Evolutionary conservation across 768 basidiomycete genomes (phyloP).

Genomic region (Lentinula raphanica): DNA sequence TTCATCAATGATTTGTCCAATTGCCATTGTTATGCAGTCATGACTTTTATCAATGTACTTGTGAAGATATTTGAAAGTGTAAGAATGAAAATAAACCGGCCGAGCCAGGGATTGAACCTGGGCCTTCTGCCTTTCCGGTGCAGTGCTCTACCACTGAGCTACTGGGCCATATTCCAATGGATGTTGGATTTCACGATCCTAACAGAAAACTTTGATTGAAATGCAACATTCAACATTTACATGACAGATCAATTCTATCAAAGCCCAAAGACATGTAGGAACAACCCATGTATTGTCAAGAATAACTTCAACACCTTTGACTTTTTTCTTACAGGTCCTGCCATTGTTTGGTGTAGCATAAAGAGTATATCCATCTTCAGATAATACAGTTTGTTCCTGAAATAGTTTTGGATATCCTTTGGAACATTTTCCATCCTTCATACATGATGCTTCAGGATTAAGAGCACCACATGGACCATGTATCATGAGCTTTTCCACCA

Average conservation of each 20-base stretch:
- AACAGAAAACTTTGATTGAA: conserved; percentile 30
- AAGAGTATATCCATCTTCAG: conserved; percentile 17
- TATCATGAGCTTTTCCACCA: conserved; percentile 32
- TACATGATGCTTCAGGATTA: conserved; percentile 23
- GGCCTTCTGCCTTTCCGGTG: too few species aligned
- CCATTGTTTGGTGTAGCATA: conserved; percentile 29
- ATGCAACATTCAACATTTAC: conserved; percentile 44
- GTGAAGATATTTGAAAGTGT: conserved; percentile 44
- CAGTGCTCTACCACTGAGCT: too few species aligned
- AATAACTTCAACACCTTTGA: not conserved
- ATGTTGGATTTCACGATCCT: too few species aligned
- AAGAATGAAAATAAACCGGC: too few species aligned
- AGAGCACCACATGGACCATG: conserved; percentile 33
- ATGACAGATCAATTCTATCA: conserved; percentile 35
- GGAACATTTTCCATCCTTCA: conserved; percentile 28
- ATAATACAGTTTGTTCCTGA: conserved; percentile 14
- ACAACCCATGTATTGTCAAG: conserved; percentile 39
- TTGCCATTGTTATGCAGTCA: conserved; percentile 29
- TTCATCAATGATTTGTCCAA: conserved; percentile 24
- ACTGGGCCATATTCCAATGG: too few species aligned
- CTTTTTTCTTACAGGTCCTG: conserved; percentile 15
- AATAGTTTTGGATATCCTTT: conserved; percentile 28
- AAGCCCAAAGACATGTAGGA: conserved; percentile 32
- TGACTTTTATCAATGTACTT: conserved; percentile 49
- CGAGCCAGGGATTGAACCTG: too few species aligned